phyloP scores from a whole-genome alignment of 2,329 filamentous ascomycete species.

The Helotiales sp. region DNA sequence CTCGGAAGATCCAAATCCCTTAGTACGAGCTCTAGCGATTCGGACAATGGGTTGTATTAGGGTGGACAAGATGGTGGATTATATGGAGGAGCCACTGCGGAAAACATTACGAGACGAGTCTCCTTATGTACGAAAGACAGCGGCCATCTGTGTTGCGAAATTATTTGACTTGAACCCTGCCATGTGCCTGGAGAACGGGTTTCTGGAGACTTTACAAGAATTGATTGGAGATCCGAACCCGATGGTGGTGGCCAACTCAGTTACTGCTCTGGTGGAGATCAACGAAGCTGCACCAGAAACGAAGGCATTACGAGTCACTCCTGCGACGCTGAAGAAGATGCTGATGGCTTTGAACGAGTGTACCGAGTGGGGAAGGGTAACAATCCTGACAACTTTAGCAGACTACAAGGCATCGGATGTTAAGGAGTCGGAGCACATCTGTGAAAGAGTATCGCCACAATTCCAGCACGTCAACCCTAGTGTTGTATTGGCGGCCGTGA shows the following conservation, averaged over 20 bases:
- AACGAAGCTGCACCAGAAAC: conserved; percentile 88
- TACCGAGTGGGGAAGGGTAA: conserved; percentile 97
- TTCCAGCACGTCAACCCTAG: conserved; percentile 99
- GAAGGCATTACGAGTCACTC: conserved; percentile 78
- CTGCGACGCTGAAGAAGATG: conserved; percentile 87
- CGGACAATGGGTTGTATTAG: conserved; percentile 98
- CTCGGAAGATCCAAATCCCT: conserved; percentile 95
- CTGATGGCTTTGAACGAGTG: conserved; percentile 96
- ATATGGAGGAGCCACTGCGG: conserved; percentile 96
- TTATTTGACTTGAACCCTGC: conserved; percentile 91
- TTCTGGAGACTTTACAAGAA: conserved; percentile 90
- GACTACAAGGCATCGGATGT: conserved; percentile 84
- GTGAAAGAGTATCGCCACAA: conserved; percentile 91
- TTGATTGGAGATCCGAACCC: conserved; percentile 96
- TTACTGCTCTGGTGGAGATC: conserved; percentile 91
- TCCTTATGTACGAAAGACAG: conserved; percentile 96
- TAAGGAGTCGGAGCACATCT: conserved; percentile 97
- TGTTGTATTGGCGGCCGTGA: conserved; percentile 95
- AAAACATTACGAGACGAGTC: conserved; percentile 98
- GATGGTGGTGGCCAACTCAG: conserved; percentile 98
- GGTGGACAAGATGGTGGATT: conserved; percentile 99
- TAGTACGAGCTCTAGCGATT: conserved; percentile 92
- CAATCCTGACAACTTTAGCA: conserved; percentile 84
- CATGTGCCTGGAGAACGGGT: conserved; percentile 96
- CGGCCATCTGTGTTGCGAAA: conserved; percentile 96